phyloP scores from a whole-genome alignment of 2,329 filamentous ascomycete species.

The Beauveria scarabaeidicola region DNA sequence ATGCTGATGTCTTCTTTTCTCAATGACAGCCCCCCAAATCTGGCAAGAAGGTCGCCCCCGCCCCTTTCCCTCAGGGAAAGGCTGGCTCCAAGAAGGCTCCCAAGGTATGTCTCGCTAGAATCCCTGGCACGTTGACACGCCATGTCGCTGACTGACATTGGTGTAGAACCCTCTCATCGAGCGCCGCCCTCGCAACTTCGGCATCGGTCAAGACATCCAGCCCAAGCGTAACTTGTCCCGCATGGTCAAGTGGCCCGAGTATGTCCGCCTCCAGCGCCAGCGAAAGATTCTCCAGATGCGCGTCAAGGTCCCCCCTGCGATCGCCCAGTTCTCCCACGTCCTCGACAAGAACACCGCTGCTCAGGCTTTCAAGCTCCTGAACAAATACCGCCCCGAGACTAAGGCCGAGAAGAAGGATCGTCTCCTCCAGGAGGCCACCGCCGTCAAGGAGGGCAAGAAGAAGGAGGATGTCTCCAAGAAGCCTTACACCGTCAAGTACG shows the following conservation, averaged over 20 bases:
- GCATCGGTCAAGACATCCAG: conserved; percentile 98
- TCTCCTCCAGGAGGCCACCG: conserved; percentile 94
- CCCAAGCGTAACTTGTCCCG: conserved; percentile 89
- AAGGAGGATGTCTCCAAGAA: conserved; percentile 99
- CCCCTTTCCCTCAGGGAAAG: conserved; percentile 93
- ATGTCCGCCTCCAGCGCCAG: conserved; percentile 93
- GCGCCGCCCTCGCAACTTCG: conserved; percentile 95
- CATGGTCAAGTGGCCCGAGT: conserved; percentile 99
- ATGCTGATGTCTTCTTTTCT: conserved; percentile 99
- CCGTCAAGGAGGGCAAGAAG: conserved; percentile 98
- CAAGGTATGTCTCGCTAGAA: conserved; percentile 62
- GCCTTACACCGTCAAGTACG: conserved; percentile 98
- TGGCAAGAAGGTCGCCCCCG: conserved; percentile 96
- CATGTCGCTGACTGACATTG: not conserved
- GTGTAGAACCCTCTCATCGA: conserved; percentile 94
- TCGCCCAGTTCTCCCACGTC: conserved; percentile 95
- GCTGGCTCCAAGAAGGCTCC: conserved; percentile 86
- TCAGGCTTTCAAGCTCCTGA: conserved; percentile 97
- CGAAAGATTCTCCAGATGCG: conserved; percentile 95
- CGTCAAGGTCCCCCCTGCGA: conserved; percentile 94
- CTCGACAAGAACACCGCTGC: conserved; percentile 95
- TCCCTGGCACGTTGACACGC: no score
- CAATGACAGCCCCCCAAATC: conserved; percentile 99
- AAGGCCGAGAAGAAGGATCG: conserved; percentile 99
- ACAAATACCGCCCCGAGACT: conserved; percentile 99